Percentiles rank a stretch among this genome's conserved stretches.
Evolutionary conservation across 169 alveolate species (phyloP).

Genomic region (Plasmodium billcollinsi): DNA sequence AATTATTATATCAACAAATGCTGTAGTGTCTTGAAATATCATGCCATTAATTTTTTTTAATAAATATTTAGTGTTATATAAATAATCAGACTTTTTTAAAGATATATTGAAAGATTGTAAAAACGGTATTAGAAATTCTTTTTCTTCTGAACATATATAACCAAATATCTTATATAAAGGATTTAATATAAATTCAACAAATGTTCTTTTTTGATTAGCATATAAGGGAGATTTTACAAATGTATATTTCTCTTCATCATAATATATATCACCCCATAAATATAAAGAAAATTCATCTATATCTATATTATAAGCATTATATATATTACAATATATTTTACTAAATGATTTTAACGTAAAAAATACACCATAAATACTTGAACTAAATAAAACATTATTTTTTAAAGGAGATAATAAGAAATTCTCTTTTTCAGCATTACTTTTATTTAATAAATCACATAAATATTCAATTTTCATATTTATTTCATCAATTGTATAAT

Average conservation of each 20-base stretch:
- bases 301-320: conserved; percentile 80
- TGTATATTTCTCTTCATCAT: conserved; percentile 85
- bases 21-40: conserved; percentile 83
- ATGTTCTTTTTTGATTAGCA: conserved; percentile 91
- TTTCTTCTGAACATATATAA: conserved; percentile 96
- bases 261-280: conserved; percentile 94
- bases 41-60: conserved; percentile 78
- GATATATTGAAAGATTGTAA: conserved; percentile 84
- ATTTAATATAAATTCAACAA: conserved; percentile 97
- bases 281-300: conserved; percentile 85
- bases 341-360: conserved; percentile 96
- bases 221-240: conserved; percentile 85
- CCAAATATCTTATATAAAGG: conserved; percentile 98
- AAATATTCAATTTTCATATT: conserved; percentile 74
- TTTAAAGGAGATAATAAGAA: conserved; percentile 91
- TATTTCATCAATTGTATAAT: conserved; percentile 83
- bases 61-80: conserved; percentile 74
- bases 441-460: conserved; percentile 59
- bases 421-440: conserved; percentile 35
- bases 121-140: conserved; percentile 93
- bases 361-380: conserved; percentile 93
- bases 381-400: conserved; percentile 97
- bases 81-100: conserved; percentile 66
- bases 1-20: conserved; percentile 93
- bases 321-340: conserved; percentile 85